These are phyloP conservation scores for Blastocystis hominis DNA, from an alignment of 352 stramenopile species.

Conservation along the genomic window DNA sequence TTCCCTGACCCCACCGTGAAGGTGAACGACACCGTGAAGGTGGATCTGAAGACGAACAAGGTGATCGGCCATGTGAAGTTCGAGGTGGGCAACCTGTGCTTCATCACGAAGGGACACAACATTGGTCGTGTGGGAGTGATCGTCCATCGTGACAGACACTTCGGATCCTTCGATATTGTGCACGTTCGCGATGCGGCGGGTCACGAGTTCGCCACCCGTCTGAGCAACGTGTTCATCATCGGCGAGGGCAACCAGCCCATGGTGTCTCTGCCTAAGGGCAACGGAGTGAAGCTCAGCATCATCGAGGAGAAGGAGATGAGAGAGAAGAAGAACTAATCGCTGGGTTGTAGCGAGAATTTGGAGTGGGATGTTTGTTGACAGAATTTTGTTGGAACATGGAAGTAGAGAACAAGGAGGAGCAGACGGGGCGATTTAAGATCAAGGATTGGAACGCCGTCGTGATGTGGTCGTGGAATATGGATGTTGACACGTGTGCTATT, in stretches of 20 bases:
- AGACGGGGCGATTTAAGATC: slow-evolving; percentile 30
- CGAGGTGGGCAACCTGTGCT: slow-evolving; percentile 89
- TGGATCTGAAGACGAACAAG: slow-evolving; percentile 92
- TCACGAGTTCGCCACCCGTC: slow-evolving; percentile 89
- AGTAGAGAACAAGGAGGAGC: background rate
- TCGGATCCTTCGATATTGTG: slow-evolving; percentile 97
- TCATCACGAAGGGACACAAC: slow-evolving; percentile 92
- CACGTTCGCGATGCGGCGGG: slow-evolving; percentile 93
- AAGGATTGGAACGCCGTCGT: slow-evolving; percentile 56
- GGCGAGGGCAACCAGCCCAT: slow-evolving; percentile 78
- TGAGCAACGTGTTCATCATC: slow-evolving; percentile 93
- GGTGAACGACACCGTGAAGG: slow-evolving; percentile 96
- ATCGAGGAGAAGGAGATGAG: slow-evolving; percentile 77
- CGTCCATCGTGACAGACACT: slow-evolving; percentile 91
- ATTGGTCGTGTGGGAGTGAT: slow-evolving; percentile 88
- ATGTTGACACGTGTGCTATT: slow-evolving; percentile 56
- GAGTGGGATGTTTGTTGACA: slow-evolving; percentile 33
- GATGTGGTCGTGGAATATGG: slow-evolving; percentile 54
- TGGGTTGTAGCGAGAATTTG: background rate
- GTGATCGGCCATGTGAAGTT: slow-evolving; percentile 94
- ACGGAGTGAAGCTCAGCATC: slow-evolving; percentile 97
- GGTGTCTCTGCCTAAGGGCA: slow-evolving; percentile 90
- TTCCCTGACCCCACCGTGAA: slow-evolving; percentile 96
- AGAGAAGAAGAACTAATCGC: background rate
- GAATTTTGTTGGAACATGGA: slow-evolving; percentile 41